These are phyloP conservation scores for Solanum hybrid DNA, from an alignment of 305 asterid genomes.

Conservation along the genomic window DNA sequence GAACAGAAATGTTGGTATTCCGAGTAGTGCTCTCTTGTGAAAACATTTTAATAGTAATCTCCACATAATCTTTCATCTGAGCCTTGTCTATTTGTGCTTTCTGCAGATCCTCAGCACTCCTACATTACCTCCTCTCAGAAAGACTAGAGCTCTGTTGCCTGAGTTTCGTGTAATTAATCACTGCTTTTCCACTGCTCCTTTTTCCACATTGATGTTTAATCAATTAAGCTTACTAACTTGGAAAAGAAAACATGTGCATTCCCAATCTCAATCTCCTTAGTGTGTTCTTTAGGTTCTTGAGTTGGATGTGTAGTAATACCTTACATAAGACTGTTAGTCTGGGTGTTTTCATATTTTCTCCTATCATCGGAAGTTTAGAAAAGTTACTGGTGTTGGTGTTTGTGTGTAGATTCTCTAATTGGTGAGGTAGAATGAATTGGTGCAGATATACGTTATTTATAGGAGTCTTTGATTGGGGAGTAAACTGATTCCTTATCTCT, in stretches of 20 bases:
- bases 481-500: neutral
- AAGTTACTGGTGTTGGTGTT: neutral
- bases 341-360: neutral
- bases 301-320: conserved; percentile 15
- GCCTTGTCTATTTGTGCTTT: neutral
- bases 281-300: conserved; percentile 36
- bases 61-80: neutral
- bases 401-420: neutral
- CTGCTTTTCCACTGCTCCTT: neutral
- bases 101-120: conserved; percentile 31
- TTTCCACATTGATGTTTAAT: neutral
- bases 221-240: neutral
- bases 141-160: conserved; percentile 31
- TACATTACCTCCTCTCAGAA: conserved; percentile 23
- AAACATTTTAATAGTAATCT: neutral
- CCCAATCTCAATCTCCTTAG: neutral
- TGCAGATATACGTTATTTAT: neutral
- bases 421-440: neutral
- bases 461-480: neutral
- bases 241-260: neutral
- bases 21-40: neutral
- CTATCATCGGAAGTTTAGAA: neutral
- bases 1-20: conserved; percentile 57
- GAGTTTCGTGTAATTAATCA: conserved; percentile 42
- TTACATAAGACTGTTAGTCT: conserved; percentile 31